Evolutionary conservation across 495 filamentous ascomycete genomes (phyloP), one percentile per base, ranked within the genome.

Genomic region (Daldinia loculata): DNA sequence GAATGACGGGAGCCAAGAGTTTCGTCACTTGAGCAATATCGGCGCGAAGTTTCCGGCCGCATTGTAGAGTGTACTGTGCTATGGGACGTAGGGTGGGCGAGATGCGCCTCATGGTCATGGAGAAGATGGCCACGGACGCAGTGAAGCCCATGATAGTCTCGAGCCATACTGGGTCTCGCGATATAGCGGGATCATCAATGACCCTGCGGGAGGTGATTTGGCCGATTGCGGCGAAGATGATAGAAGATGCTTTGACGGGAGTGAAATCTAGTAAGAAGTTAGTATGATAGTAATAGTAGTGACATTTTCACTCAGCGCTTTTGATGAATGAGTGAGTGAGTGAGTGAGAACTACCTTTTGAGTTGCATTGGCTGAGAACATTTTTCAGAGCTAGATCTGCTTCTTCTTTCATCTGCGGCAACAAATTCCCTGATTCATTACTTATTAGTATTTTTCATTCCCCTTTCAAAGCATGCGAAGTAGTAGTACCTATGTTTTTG

Each of bases 141-240:
- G 50, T 27, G 27, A 53, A 53, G 50, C 50, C 50, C 50, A 53
- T 53, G 50, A 53, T 53, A 15, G 50, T 53, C 50, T 53, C 24
- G 24, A 53, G 50, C 50, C 50, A 53, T 27, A 53, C 15, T 14
- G 50, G 50, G 15, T 53, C 50, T 26, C 24, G 9, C 6, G 50
- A 53, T 27, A 53, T 53, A 15, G 27, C 24, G 12, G 50, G 50
- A 6, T 53, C 50, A n/a, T 53, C 50, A 17, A 27, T 53, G 1
- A 53, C 50, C 27, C 50, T 26, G 24, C 50, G 50, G 27, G 50
- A 45, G 8, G 41, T 45, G 0, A 45, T 45, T 45, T 45, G 41
- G 41, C 41, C 41, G 6, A 45, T 45, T 45, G 41, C 15, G 2
- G 41, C n/a, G 9, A 45, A 45, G 2, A 45, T 45, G 0, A 45